Evolutionary conservation across 345 rosid genomes (phyloP).

Genomic region (Nephelium lappaceum): DNA sequence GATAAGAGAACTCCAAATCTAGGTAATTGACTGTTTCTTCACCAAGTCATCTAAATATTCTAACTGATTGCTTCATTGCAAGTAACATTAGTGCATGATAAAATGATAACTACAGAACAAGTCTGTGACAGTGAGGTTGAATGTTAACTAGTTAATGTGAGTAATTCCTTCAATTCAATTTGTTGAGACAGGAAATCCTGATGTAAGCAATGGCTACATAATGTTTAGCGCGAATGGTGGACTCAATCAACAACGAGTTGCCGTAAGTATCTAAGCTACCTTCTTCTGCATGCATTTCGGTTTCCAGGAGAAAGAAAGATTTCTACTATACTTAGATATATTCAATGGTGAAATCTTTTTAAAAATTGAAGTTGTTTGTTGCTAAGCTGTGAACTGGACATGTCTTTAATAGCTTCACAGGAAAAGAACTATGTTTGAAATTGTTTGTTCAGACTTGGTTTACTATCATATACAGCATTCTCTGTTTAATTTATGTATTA

Average conservation of each 20-base stretch:
- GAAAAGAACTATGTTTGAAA: background rate
- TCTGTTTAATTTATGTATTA: background rate
- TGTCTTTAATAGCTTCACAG: background rate
- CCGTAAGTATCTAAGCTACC: constrained; percentile 56
- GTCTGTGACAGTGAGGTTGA: background rate
- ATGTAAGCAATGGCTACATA: constrained; percentile 61
- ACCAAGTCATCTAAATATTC: background rate
- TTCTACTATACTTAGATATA: background rate
- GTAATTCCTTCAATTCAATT: constrained; percentile 14
- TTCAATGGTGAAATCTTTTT: background rate
- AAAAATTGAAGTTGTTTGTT: background rate
- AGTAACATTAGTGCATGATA: background rate
- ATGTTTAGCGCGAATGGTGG: constrained; percentile 92
- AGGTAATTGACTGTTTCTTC: constrained; percentile 34
- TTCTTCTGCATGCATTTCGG: background rate
- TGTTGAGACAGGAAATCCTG: constrained; percentile 45
- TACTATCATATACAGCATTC: background rate
- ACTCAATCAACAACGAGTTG: constrained; percentile 95
- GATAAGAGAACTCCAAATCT: constrained; percentile 36
- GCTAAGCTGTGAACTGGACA: background rate
- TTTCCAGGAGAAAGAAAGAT: constrained; percentile 7
- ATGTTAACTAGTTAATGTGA: constrained; percentile 1
- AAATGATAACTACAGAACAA: background rate
- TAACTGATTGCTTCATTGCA: background rate
- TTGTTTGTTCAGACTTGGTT: background rate